Conservation (phyloP, 139 green algal genomes). For the Closterium sp. region DNA sequence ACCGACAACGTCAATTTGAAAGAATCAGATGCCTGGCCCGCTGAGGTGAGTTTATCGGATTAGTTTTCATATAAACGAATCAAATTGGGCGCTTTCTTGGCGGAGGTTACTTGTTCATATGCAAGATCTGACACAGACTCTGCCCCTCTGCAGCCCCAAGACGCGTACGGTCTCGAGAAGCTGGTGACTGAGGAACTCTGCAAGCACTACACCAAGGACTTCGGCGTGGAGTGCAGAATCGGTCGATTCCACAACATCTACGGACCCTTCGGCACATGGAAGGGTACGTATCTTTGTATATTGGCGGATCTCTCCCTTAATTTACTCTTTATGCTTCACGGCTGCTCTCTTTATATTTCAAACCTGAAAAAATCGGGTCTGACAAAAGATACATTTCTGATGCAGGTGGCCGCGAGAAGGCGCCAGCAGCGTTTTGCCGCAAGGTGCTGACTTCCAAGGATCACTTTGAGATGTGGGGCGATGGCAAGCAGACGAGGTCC, state of each 20-base stretch:
- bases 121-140: not conserved
- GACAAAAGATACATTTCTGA: not conserved
- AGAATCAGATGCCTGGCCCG: conserved; percentile 93
- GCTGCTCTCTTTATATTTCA: too few species aligned
- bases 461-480: conserved; percentile 99
- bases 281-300: conserved; percentile 62
- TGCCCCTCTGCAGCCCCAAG: conserved; percentile 78
- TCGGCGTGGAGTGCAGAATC: conserved; percentile 92
- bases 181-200: conserved; percentile 93
- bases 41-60: conserved; percentile 64
- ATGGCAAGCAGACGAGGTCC: conserved; percentile 96
- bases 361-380: not conserved
- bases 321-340: too few species aligned
- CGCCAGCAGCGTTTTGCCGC: conserved; percentile 96
- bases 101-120: not conserved
- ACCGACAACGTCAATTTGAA: conserved; percentile 87
- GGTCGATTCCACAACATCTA: conserved; percentile 87
- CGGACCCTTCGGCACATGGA: conserved; percentile 97
- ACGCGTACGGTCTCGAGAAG: conserved; percentile 99
- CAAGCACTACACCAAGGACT: conserved; percentile 98
- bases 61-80: not conserved
- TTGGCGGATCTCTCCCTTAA: not conserved
- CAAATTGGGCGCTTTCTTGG: too few species aligned
- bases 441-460: conserved; percentile 83
- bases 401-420: conserved; percentile 93